A percentile compares a stretch with the other conserved stretches of the same genome.
Conservation (phyloP, 1,139 yeast genomes). For the Suhomyces taliae region DNA sequence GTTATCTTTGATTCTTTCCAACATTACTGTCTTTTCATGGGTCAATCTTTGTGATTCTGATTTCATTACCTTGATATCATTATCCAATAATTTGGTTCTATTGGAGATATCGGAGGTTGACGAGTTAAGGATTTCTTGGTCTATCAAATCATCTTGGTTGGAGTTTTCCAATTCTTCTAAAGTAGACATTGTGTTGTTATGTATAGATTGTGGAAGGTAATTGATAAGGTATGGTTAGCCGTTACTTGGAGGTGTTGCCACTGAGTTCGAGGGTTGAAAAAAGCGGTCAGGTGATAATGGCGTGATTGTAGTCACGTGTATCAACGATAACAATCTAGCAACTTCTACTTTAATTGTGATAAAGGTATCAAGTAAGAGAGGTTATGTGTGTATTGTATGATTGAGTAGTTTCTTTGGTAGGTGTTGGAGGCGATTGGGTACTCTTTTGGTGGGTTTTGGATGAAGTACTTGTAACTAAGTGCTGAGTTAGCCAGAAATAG, state of each 20-base stretch:
- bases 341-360: too few relatives aligned
- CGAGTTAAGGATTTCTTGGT: slow-evolving; percentile 75
- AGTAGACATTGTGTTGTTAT: slow-evolving; percentile 51
- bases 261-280: slow-evolving; percentile 8
- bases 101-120: slow-evolving; percentile 83
- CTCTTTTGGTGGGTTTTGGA: too few relatives aligned
- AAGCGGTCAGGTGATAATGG: slow-evolving; percentile 1
- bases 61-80: slow-evolving; percentile 93
- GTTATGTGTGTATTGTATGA: too few relatives aligned
- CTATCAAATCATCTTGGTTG: slow-evolving; percentile 55
- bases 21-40: slow-evolving; percentile 91
- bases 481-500: too few relatives aligned
- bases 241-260: slow-evolving; percentile 10
- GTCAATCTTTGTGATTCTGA: slow-evolving; percentile 87
- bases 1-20: slow-evolving; percentile 92
- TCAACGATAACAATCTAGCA: too few relatives aligned
- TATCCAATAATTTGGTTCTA: slow-evolving; percentile 84
- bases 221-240: background rate
- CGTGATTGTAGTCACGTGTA: slow-evolving; percentile 2
- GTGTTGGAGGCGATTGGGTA: too few relatives aligned
- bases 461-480: too few relatives aligned
- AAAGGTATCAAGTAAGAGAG: too few relatives aligned
- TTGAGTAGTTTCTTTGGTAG: too few relatives aligned
- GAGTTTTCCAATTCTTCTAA: slow-evolving; percentile 62
- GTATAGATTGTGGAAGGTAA: background rate